These are phyloP conservation scores for Microdochium nivale DNA, from an alignment of 2,329 filamentous ascomycete species.

Conservation along the genomic window DNA sequence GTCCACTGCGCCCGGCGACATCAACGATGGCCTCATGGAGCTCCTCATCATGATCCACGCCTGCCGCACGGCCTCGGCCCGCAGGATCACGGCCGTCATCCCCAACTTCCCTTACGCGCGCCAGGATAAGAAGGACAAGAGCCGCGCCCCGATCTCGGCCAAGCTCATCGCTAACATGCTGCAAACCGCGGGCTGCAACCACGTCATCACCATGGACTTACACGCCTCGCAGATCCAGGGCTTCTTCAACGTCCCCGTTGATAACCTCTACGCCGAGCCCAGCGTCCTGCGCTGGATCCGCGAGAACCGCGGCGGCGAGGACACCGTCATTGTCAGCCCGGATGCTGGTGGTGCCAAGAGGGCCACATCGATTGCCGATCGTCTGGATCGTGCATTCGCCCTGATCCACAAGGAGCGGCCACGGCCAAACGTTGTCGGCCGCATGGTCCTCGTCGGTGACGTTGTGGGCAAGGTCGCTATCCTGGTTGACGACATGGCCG, in stretches of 20 bases:
- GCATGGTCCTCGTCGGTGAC: conserved; percentile 94
- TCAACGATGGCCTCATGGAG: conserved; percentile 98
- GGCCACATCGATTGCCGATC: conserved; percentile 87
- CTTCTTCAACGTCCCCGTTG: conserved; percentile 76
- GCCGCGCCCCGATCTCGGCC: conserved; percentile 89
- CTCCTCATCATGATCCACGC: conserved; percentile 97
- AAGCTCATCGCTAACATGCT: conserved; percentile 98
- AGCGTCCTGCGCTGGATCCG: conserved; percentile 87
- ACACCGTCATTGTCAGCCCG: conserved; percentile 89
- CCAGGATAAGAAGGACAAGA: conserved; percentile 95
- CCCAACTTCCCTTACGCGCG: conserved; percentile 95
- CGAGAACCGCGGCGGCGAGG: conserved; percentile 71
- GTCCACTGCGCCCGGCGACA: conserved; percentile 88
- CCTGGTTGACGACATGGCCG: conserved; percentile 95
- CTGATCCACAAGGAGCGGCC: conserved; percentile 96
- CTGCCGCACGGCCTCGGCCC: conserved; percentile 61
- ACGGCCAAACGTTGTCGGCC: conserved; percentile 74
- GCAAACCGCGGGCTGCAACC: conserved; percentile 85
- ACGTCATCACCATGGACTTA: conserved; percentile 93
- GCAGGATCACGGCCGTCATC: conserved; percentile 89
- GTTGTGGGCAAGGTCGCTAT: conserved; percentile 89
- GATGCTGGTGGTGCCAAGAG: conserved; percentile 92
- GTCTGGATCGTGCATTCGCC: conserved; percentile 82
- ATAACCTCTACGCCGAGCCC: conserved; percentile 87
- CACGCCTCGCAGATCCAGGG: conserved; percentile 92